Percentiles rank a stretch among this genome's conserved stretches.
Evolutionary conservation across 2,329 filamentous ascomycete species (phyloP).

Genomic region (Talaromyces atroroseus): DNA sequence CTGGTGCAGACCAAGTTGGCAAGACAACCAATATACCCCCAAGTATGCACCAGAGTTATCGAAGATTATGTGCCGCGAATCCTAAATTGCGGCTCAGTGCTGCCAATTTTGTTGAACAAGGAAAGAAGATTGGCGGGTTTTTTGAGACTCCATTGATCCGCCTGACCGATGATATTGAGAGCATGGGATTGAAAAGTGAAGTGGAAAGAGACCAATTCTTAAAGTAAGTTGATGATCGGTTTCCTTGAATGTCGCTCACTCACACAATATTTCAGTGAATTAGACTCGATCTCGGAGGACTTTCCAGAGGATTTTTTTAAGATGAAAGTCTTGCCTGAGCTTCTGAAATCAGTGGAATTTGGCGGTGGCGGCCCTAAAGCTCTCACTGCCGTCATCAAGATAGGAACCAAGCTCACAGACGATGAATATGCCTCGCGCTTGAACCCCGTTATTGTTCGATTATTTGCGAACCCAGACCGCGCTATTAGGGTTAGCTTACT

Average conservation of each 20-base stretch:
- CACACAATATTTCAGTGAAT: slow-evolving; percentile 47
- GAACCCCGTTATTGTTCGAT: slow-evolving; percentile 75
- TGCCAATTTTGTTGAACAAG: slow-evolving; percentile 83
- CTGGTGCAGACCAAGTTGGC: slow-evolving; percentile 69
- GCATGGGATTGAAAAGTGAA: slow-evolving; percentile 79
- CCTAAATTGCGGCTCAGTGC: slow-evolving; percentile 83
- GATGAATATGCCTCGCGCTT: slow-evolving; percentile 86
- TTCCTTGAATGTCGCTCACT: slow-evolving; percentile 15
- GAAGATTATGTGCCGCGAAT: slow-evolving; percentile 78
- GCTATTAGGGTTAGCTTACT: slow-evolving; percentile 86
- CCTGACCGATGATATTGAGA: slow-evolving; percentile 87
- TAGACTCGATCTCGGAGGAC: slow-evolving; percentile 82
- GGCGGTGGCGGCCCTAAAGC: slow-evolving; percentile 92
- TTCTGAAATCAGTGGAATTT: slow-evolving; percentile 98
- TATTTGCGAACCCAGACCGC: slow-evolving; percentile 87
- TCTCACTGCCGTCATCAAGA: slow-evolving; percentile 82
- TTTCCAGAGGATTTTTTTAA: slow-evolving; percentile 98
- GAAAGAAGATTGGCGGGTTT: slow-evolving; percentile 73
- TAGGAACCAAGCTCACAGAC: slow-evolving; percentile 75
- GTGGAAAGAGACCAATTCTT: slow-evolving; percentile 80
- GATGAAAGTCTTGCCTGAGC: slow-evolving; percentile 88
- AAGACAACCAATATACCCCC: slow-evolving; percentile 82
- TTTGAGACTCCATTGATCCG: slow-evolving; percentile 92
- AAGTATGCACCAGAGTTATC: slow-evolving; percentile 86
- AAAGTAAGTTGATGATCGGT: slow-evolving; percentile 44